phyloP scores from a whole-genome alignment of 2,329 filamentous ascomycete genomes.

The Amauroascus verrucosus region DNA sequence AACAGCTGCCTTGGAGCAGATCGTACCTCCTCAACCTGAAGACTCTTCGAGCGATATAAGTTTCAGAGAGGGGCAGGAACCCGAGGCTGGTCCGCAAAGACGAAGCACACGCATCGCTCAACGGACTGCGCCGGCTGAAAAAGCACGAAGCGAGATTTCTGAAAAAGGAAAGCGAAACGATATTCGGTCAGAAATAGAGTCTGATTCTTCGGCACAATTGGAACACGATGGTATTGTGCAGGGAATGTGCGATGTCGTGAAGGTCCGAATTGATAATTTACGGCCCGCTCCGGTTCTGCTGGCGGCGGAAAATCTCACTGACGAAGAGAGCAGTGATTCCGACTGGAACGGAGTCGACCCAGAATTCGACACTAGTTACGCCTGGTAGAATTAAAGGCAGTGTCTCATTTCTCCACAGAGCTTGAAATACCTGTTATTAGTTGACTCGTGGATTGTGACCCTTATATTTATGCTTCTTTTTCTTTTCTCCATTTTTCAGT shows the following conservation, averaged over 20 bases:
- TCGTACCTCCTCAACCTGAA: background rate
- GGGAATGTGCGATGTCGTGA: conserved; percentile 49
- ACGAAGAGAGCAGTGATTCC: conserved; percentile 50
- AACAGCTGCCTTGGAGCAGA: background rate
- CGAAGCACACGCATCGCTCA: conserved; percentile 5
- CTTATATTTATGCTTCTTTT: no score
- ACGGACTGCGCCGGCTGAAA: background rate
- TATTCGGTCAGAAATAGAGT: background rate
- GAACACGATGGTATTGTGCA: conserved; percentile 32
- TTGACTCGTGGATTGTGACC: no score
- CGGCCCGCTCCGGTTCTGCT: conserved; percentile 50
- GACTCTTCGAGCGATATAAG: background rate
- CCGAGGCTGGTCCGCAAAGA: background rate
- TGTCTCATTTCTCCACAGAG: background rate
- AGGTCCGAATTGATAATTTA: conserved; percentile 52
- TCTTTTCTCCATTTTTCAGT: no score
- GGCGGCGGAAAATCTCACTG: conserved; percentile 50
- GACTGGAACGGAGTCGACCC: conserved; percentile 49
- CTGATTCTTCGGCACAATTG: background rate
- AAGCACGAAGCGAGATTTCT: background rate
- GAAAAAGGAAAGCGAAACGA: background rate
- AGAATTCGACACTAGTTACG: conserved; percentile 24
- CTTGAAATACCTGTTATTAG: no score
- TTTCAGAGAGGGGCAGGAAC: background rate
- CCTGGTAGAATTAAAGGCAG: conserved; percentile 19